These are phyloP conservation scores for Solanum chiquidenum DNA, from an alignment of 257 asterid genomes.

Conservation along the genomic window DNA sequence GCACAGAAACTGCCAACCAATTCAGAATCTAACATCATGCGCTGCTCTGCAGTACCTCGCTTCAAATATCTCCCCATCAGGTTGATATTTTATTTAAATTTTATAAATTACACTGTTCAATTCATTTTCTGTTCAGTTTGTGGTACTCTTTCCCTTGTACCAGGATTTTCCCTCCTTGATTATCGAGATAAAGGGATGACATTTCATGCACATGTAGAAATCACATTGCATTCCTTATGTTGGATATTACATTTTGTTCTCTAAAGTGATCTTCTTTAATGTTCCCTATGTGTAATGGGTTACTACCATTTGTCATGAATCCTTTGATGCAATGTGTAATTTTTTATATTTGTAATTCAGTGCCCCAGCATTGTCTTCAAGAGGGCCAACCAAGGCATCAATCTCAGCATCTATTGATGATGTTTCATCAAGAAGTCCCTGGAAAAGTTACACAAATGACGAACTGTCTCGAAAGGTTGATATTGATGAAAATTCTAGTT, in stretches of 20 bases:
- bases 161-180: not conserved
- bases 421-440: slow-evolving; percentile 70
- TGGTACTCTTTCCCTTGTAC: not conserved
- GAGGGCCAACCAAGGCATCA: slow-evolving; percentile 47
- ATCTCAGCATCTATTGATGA: slow-evolving; percentile 61
- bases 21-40: slow-evolving; percentile 90
- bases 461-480: slow-evolving; percentile 58
- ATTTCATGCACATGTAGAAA: not conserved
- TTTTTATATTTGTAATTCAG: slow-evolving; percentile 27
- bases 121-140: not conserved
- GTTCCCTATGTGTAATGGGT: not conserved
- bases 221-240: not conserved
- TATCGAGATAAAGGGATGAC: not conserved
- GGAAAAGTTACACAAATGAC: slow-evolving; percentile 59
- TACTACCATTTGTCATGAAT: not conserved
- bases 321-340: not conserved
- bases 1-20: slow-evolving; percentile 72
- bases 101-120: not conserved
- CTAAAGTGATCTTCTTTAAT: not conserved
- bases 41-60: slow-evolving; percentile 93
- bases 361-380: slow-evolving; percentile 89
- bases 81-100: slow-evolving; percentile 26
- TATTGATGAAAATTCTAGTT: slow-evolving; percentile 57
- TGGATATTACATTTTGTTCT: not conserved
- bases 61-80: slow-evolving; percentile 98